Evolutionary conservation across 2,329 filamentous ascomycete species (phyloP).

Genomic region (Ophiostoma ulmi): DNA sequence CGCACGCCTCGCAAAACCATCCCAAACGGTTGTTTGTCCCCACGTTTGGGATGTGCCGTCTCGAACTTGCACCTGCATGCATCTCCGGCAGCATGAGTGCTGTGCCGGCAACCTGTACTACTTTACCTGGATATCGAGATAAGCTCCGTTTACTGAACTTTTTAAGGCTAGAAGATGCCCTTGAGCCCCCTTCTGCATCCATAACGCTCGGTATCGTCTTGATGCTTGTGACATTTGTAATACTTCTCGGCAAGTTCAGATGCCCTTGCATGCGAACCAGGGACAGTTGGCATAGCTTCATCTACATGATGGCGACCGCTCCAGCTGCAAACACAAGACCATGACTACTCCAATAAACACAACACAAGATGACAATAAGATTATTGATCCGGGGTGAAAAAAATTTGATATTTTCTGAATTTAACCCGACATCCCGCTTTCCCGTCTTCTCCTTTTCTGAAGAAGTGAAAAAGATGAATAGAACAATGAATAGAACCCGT

Average conservation of each 20-base stretch:
- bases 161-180: background rate
- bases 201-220: background rate
- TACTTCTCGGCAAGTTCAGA: no score
- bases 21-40: background rate
- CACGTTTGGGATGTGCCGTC: background rate
- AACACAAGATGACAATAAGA: background rate
- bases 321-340: background rate
- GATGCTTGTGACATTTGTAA: background rate
- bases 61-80: background rate
- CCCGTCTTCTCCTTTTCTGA: background rate
- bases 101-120: background rate
- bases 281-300: no score
- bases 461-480: background rate
- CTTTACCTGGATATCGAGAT: background rate
- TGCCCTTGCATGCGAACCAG: no score
- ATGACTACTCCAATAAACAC: background rate
- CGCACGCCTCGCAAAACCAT: background rate
- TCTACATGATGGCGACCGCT: background rate
- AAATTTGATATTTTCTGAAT: conserved; percentile 8
- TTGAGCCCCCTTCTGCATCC: background rate
- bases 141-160: background rate
- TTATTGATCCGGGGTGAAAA: background rate
- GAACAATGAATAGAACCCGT: conserved; percentile 15
- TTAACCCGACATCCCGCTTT: conserved; percentile 14
- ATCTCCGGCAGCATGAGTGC: background rate